A percentile compares a stretch with the other conserved stretches of the same genome.
Evolutionary conservation across 2,329 filamentous ascomycete genomes (phyloP).

Genomic region (Cephalotrichum gorgonifer): DNA sequence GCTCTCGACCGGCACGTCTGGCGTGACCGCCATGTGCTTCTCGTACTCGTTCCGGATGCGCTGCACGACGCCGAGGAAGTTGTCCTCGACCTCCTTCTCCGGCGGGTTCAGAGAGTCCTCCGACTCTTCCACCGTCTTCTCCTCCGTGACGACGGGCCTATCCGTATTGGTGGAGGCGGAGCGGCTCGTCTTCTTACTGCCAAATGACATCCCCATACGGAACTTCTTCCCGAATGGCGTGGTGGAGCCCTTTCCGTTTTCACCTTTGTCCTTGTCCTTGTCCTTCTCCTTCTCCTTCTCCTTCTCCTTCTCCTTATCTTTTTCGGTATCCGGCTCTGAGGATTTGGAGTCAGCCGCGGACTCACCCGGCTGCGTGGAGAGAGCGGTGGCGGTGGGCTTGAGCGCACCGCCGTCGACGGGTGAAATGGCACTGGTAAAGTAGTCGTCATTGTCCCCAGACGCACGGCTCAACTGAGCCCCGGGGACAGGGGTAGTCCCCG

Average conservation of each 20-base stretch:
- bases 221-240: constrained; percentile 80
- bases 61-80: constrained; percentile 61
- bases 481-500: constrained; percentile 31
- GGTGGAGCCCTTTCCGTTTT: constrained; percentile 45
- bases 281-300: constrained; percentile 33
- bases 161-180: constrained; percentile 50
- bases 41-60: constrained; percentile 66
- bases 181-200: constrained; percentile 73
- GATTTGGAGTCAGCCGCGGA: constrained; percentile 28
- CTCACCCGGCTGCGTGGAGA: constrained; percentile 32
- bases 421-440: constrained; percentile 58
- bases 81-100: constrained; percentile 67
- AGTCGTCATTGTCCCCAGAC: constrained; percentile 62
- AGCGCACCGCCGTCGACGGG: constrained; percentile 30
- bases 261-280: constrained; percentile 38
- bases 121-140: constrained; percentile 58
- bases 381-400: constrained; percentile 33
- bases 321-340: constrained; percentile 27
- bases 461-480: constrained; percentile 49
- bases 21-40: constrained; percentile 47
- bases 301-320: constrained; percentile 22
- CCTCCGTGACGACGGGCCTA: constrained; percentile 64
- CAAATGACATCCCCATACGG: constrained; percentile 60
- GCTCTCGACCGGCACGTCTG: constrained; percentile 46
- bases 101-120: constrained; percentile 49